Percentiles rank a stretch among this genome's conserved stretches.
phyloP scores from a whole-genome alignment of 78 protist species.

The Protostelium mycophagum region DNA sequence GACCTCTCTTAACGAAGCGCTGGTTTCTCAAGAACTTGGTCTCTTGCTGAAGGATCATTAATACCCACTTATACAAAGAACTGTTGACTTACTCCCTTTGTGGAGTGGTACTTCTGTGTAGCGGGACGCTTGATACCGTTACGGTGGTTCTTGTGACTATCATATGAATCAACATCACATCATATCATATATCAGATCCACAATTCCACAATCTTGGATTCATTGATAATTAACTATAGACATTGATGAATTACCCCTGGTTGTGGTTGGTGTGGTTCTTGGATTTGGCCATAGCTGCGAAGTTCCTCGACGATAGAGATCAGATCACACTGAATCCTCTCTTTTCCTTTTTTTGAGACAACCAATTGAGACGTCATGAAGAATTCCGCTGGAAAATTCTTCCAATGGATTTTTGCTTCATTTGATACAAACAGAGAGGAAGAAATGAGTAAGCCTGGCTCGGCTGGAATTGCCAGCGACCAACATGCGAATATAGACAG shows the following conservation, averaged over 20 bases:
- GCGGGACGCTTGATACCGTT: conserved; percentile 87
- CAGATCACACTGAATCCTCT: not conserved
- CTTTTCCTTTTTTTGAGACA: not conserved
- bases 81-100: conserved; percentile 70
- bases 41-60: conserved; percentile 16
- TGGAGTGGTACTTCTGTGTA: conserved; percentile 31
- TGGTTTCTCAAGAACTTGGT: conserved; percentile 35
- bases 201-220: too few relatives aligned
- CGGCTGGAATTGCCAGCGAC: conserved; percentile 50
- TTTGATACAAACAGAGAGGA: conserved; percentile 16
- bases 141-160: conserved; percentile 76
- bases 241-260: conserved; percentile 18
- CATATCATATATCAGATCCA: not conserved
- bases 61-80: not conserved
- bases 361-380: not conserved
- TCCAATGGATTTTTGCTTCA: too few relatives aligned
- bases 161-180: not conserved
- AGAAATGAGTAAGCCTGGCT: conserved; percentile 66
- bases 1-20: conserved; percentile 34
- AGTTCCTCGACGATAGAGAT: not conserved
- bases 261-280: conserved; percentile 93
- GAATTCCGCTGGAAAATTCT: too few relatives aligned
- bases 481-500: conserved; percentile 76
- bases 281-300: conserved; percentile 80
- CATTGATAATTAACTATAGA: too few relatives aligned